Conservation (phyloP, 306 rosid genomes). For the Vigna nakashimae region DNA sequence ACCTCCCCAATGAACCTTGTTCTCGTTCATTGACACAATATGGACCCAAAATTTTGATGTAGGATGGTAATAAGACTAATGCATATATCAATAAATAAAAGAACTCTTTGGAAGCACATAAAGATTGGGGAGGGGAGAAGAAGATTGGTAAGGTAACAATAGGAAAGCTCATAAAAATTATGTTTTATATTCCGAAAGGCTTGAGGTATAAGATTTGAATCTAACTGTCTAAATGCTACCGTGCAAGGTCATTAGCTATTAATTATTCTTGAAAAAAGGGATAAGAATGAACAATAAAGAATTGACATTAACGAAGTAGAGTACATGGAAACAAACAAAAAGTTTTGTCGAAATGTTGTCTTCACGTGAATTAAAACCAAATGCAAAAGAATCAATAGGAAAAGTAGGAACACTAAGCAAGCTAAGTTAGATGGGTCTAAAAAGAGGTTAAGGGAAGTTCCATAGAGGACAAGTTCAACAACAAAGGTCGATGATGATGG, state of each 20-base stretch:
- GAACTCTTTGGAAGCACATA: conserved; percentile 16
- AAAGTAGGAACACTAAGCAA: conserved; percentile 21
- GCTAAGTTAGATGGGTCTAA: conserved; percentile 9
- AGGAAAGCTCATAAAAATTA: conserved; percentile 41
- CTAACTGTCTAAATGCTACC: conserved; percentile 47
- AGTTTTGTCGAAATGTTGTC: conserved; percentile 52
- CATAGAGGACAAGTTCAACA: conserved; percentile 24
- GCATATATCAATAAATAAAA: conserved; percentile 22
- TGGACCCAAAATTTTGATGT: conserved; percentile 18
- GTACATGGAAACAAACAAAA: conserved; percentile 45
- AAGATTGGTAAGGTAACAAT: conserved; percentile 37
- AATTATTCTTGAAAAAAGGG: conserved; percentile 39
- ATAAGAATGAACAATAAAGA: conserved; percentile 53
- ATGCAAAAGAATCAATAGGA: conserved; percentile 39
- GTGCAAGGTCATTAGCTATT: conserved; percentile 43
- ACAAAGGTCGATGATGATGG: background rate
- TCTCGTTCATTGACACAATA: conserved; percentile 59
- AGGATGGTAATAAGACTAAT: background rate
- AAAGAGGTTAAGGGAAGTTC: conserved; percentile 20
- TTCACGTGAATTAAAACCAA: conserved; percentile 43
- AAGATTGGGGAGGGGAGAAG: conserved; percentile 11
- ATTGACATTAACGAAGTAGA: conserved; percentile 59
- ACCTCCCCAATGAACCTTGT: conserved; percentile 54
- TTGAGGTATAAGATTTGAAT: conserved; percentile 59
- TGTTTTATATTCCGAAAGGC: conserved; percentile 50